These are phyloP conservation scores for Mycena citricolor DNA, from an alignment of 1,284 basidiomycete species.

Conservation along the genomic window DNA sequence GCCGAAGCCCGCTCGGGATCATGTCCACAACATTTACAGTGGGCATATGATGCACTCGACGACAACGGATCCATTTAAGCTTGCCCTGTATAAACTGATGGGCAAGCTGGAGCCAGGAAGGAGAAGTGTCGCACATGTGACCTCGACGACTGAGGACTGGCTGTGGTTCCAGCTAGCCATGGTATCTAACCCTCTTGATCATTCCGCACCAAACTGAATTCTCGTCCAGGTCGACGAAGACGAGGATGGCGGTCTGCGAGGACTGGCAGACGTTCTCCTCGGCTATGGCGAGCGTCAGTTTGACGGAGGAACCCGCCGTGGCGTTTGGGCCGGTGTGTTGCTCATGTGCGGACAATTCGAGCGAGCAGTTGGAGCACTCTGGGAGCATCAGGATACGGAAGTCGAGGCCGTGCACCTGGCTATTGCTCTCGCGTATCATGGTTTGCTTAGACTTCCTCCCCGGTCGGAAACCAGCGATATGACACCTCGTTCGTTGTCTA, in stretches of 20 bases:
- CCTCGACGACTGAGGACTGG: slow-evolving; percentile 96
- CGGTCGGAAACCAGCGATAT: slow-evolving; percentile 79
- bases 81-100: slow-evolving; percentile 94
- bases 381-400: slow-evolving; percentile 86
- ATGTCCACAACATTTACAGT: slow-evolving; percentile 88
- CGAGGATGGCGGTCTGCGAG: slow-evolving; percentile 77
- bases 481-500: slow-evolving; percentile 64
- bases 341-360: slow-evolving; percentile 96
- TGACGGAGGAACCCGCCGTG: slow-evolving; percentile 65
- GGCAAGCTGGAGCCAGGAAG: slow-evolving; percentile 87
- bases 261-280: slow-evolving; percentile 78
- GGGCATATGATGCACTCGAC: slow-evolving; percentile 87
- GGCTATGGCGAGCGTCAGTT: slow-evolving; percentile 93
- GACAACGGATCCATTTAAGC: slow-evolving; percentile 90
- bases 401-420: slow-evolving; percentile 95
- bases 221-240: slow-evolving; percentile 66
- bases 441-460: slow-evolving; percentile 82
- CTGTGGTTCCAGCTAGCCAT: slow-evolving; percentile 96
- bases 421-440: slow-evolving; percentile 91
- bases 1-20: slow-evolving; percentile 79
- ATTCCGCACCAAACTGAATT: neutral
- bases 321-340: slow-evolving; percentile 88
- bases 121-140: slow-evolving; percentile 82
- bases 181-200: slow-evolving; percentile 39
- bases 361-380: slow-evolving; percentile 85